Percentiles rank a stretch among this genome's conserved stretches.
Evolutionary conservation across 257 asterid genomes (phyloP).

Genomic region (Solanum neorickii): DNA sequence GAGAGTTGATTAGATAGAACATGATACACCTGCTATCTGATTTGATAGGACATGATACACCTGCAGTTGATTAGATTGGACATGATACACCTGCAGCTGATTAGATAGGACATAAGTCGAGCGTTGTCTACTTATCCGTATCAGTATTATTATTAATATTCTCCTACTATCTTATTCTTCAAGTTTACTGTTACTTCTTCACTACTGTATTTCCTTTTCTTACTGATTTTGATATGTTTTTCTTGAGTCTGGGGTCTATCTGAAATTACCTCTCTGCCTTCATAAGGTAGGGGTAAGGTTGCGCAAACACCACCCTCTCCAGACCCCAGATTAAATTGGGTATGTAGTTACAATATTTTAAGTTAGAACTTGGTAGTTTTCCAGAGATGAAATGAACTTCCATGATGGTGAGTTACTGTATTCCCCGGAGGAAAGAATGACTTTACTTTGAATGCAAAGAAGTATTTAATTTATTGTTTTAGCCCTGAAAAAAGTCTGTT

Average conservation of each 20-base stretch:
- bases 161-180: neutral
- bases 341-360: neutral
- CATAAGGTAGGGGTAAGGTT: neutral
- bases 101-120: neutral
- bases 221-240: neutral
- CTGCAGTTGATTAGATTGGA: neutral
- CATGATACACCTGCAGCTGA: neutral
- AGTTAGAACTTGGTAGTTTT: neutral
- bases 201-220: neutral
- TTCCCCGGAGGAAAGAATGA: neutral
- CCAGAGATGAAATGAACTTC: neutral
- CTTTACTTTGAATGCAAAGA: neutral
- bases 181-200: neutral
- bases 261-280: neutral
- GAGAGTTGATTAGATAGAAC: neutral
- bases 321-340: neutral
- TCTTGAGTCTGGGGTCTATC: neutral
- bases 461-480: neutral
- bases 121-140: neutral
- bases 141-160: too few relatives aligned
- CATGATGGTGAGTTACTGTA: neutral
- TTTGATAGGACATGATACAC: neutral
- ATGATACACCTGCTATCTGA: neutral
- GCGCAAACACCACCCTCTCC: neutral
- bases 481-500: neutral